Conservation (phyloP, 441 rosid genomes). For the Bocquillonia castaneifolia region DNA sequence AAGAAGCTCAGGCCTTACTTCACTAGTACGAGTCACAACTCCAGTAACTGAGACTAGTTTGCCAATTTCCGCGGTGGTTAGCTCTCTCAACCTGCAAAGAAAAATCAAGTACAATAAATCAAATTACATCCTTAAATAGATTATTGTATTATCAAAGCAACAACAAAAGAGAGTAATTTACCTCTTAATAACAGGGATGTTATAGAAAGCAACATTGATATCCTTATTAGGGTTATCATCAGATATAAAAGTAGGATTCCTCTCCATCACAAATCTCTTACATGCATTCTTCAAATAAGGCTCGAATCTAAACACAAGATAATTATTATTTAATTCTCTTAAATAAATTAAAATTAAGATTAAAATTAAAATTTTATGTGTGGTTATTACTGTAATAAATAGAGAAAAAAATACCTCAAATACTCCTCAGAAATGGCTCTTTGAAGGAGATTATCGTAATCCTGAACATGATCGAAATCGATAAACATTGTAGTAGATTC, state of each 20-base stretch:
- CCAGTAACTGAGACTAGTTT: constrained; percentile 84
- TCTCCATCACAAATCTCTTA: constrained; percentile 79
- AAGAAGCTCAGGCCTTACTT: constrained; percentile 95
- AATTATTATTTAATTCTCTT: too few relatives aligned
- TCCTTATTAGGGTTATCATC: constrained; percentile 87
- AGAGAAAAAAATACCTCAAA: constrained; percentile 57
- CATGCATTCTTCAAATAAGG: constrained; percentile 82
- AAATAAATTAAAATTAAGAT: background rate
- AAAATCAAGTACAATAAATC: background rate
- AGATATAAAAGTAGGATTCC: constrained; percentile 56
- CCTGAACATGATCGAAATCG: constrained; percentile 89
- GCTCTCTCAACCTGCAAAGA: constrained; percentile 62
- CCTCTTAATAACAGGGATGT: constrained; percentile 79
- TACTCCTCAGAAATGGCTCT: constrained; percentile 78
- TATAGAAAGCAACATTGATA: constrained; percentile 76
- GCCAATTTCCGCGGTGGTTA: constrained; percentile 78
- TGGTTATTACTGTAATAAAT: background rate
- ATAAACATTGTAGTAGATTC: constrained; percentile 84
- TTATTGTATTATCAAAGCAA: too few relatives aligned
- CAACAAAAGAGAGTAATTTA: background rate
- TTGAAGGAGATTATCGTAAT: constrained; percentile 69
- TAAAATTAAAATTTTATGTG: background rate
- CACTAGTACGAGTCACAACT: constrained; percentile 93
- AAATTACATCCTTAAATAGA: background rate
- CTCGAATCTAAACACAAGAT: too few relatives aligned